Base-by-base conservation (phyloP, 768 basidiomycete species). In the Dioszegia aurantiaca region DNA sequence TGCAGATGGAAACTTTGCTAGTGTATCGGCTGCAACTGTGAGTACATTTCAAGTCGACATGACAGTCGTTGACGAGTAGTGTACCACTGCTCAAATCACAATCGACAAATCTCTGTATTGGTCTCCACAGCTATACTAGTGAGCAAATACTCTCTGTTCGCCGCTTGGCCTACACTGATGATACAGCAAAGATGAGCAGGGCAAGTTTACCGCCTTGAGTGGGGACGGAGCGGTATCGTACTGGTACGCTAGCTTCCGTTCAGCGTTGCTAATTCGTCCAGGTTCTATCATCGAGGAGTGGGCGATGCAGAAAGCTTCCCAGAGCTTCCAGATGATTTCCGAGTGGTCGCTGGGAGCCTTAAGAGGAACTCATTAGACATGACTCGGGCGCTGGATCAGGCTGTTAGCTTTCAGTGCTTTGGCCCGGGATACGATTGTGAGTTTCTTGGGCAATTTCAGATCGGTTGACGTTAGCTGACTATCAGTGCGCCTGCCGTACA, bases 51-150 rank as follows among this genome's bases (percentile, higher is more conserved):
- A n/a, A n/a, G n/a, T n/a, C n/a, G n/a, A n/a, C n/a, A n/a, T n/a
- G n/a, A 2, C 30, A n/a, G 19, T 37, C 31, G 19, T 51, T 53
- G 23, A 53, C 21, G 12, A 8, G 4, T 27, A 64, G 67, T 68
- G 67, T 24, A 64, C 67, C 1, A 60, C 67, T 0, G 46, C 60
- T 19, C 60, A 47, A 21, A 47, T 68, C 4, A 43, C 54, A 17
- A 51, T 51, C 24, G 67, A 68, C 40, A 49, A 52, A 24, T 68
- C 67, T 10, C 58, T 56, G 40, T 68, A 65, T 41, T 68, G 67
- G 67, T 59, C 59, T 11, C 67, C 67, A 28, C 58, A 61, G 30
- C 43, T 68, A 2, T 63, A 60, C 59, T 68, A 68, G 51, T 53
- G 12, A 41, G 51, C 17, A 30, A 9, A 23, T 16, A 21, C 8